phyloP scores from a whole-genome alignment of 768 basidiomycete species.

The Termitomyces sp. region DNA sequence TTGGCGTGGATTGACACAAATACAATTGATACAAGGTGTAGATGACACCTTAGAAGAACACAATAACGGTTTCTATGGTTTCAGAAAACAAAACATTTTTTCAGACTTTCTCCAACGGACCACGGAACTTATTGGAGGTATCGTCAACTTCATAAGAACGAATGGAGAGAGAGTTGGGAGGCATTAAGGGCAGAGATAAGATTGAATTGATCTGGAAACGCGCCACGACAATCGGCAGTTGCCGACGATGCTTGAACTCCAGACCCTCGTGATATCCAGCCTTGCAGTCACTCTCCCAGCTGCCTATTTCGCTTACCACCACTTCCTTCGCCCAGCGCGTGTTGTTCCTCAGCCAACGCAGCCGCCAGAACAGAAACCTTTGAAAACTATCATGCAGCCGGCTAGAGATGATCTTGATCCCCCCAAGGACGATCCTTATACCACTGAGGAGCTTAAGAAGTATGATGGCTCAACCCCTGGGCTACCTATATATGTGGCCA shows the following conservation, averaged over 20 bases:
- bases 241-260: slow-evolving; percentile 17
- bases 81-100: background rate
- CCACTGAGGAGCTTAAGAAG: slow-evolving; percentile 56
- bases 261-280: slow-evolving; percentile 20
- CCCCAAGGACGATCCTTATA: slow-evolving; percentile 78
- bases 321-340: slow-evolving; percentile 6
- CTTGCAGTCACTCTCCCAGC: slow-evolving; percentile 22
- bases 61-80: background rate
- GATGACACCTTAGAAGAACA: background rate
- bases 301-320: slow-evolving; percentile 20
- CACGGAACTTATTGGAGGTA: background rate
- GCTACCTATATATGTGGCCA: slow-evolving; percentile 85
- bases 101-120: background rate
- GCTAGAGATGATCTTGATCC: slow-evolving; percentile 54
- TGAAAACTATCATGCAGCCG: slow-evolving; percentile 70
- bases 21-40: background rate
- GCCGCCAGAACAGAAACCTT: slow-evolving; percentile 22
- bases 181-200: background rate
- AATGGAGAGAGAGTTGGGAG: background rate
- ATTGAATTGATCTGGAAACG: background rate
- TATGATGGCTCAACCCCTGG: slow-evolving; percentile 64
- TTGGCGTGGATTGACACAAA: background rate
- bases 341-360: slow-evolving; percentile 16
- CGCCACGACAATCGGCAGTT: slow-evolving; percentile 5
- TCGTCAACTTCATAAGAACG: background rate